Evolutionary conservation across 1,139 yeast genomes (phyloP), one percentile per base, ranked within the genome.

Genomic region (Diutina siamensis): DNA sequence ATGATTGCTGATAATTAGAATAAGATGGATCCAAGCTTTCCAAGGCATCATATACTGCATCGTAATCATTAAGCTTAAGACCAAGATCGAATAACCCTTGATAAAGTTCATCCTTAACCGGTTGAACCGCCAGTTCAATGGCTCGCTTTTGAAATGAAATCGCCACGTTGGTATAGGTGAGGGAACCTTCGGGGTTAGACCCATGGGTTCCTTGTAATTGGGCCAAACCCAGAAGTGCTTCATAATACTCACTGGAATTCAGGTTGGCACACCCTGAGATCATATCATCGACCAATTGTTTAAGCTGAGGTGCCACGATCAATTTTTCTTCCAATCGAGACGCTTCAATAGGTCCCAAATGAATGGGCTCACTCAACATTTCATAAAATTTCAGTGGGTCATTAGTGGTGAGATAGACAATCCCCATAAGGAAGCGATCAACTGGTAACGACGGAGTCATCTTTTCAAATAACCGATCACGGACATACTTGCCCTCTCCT

Each of bases 101-200:
- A 32, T 18, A 27, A 17, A 28, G 19, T n/a, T 17, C 35, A 21
- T 2, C 33, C 22, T 3, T 10, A 15, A 19, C 20, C 20, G 18
- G 18, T 4, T 21, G 17, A 17, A 19, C 10, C 15, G 44, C 25
- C 22, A 8, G 65, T 57, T 40, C 22, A 18, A 28, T 40, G 35
- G 35, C 44, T 20, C 12, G 13, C 18, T 18, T 9, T 18, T 40
- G 18, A 20, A 10, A 28, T 9, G 3, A 7, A 12, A 40, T 21
- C 18, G 44, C 44, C 35, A 40, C 44, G 12, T 17, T 20, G n/a
- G 31, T 12, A 10, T 15, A 38, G 4, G 13, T 13, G 5, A 9
- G 15, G 15, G 34, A 12, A 5, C 10, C n/a, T 35, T 35, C 20
- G 19, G 38, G 22, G 8, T 35, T 21, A 18, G 3, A 18, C 1